Evolutionary conservation across 371 early-diverging fungal genomes (phyloP).

Genomic region (Rhizopus stolonifer): DNA sequence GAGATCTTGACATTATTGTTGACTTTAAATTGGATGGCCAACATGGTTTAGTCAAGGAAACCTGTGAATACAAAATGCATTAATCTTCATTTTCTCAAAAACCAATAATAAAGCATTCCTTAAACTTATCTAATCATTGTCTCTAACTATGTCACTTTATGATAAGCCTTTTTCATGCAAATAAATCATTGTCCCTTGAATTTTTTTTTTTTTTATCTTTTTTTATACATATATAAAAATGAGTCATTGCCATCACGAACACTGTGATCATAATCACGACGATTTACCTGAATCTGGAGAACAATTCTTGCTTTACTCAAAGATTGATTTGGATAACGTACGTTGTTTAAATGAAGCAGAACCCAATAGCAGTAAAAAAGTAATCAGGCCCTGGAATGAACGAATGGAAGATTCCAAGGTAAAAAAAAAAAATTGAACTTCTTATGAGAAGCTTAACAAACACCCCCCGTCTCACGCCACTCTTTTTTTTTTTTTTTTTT

Average conservation of each 20-base stretch:
- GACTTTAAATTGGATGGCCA: slow-evolving; percentile 73
- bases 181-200: too few relatives aligned
- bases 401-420: slow-evolving; percentile 71
- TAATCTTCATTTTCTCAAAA: neutral
- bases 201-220: too few relatives aligned
- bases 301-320: slow-evolving; percentile 76
- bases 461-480: too few relatives aligned
- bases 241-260: slow-evolving; percentile 50
- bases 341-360: slow-evolving; percentile 80
- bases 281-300: slow-evolving; percentile 64
- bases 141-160: too few relatives aligned
- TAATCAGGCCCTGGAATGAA: slow-evolving; percentile 87
- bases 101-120: too few relatives aligned
- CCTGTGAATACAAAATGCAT: slow-evolving; percentile 87
- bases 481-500: neutral
- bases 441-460: too few relatives aligned
- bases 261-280: slow-evolving; percentile 82
- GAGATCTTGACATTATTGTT: slow-evolving; percentile 93
- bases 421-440: too few relatives aligned
- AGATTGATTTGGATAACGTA: slow-evolving; percentile 80
- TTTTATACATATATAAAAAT: slow-evolving; percentile 4
- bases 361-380: slow-evolving; percentile 63
- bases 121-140: too few relatives aligned
- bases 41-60: slow-evolving; percentile 59
- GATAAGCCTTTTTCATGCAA: too few relatives aligned